phyloP scores from a whole-genome alignment of 495 filamentous ascomycete genomes.

The Thozetella sp. region DNA sequence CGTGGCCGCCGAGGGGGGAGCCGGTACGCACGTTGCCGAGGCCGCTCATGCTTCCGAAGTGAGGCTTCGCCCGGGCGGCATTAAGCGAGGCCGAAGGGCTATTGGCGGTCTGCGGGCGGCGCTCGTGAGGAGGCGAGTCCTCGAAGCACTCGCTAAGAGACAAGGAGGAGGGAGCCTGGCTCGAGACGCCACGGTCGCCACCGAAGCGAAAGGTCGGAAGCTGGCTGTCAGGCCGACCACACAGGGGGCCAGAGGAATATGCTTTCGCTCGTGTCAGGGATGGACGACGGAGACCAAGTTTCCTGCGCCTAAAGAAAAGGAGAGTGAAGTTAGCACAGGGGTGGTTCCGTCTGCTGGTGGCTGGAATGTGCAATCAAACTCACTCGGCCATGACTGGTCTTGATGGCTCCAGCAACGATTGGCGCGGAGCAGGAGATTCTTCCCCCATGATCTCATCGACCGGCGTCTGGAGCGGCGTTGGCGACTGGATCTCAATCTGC shows the following conservation, averaged over 20 bases:
- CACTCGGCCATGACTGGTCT: constrained; percentile 49
- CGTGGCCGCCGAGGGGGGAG: constrained; percentile 70
- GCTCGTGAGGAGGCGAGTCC: constrained; percentile 76
- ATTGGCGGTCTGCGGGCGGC: constrained; percentile 55
- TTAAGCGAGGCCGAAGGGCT: constrained; percentile 54
- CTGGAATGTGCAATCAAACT: constrained; percentile 27
- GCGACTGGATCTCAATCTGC: constrained; percentile 67
- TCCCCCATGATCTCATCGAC: constrained; percentile 44
- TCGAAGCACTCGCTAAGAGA: constrained; percentile 79
- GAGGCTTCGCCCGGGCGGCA: constrained; percentile 60
- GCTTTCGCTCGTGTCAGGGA: constrained; percentile 63
- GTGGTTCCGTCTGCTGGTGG: neutral
- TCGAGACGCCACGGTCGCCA: constrained; percentile 44
- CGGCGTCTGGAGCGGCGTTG: constrained; percentile 56
- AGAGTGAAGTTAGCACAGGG: constrained; percentile 14
- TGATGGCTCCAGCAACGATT: constrained; percentile 55
- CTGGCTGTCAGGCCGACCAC: constrained; percentile 58
- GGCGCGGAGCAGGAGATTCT: constrained; percentile 46
- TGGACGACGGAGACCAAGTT: constrained; percentile 59
- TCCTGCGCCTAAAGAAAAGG: constrained; percentile 50
- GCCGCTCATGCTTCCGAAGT: constrained; percentile 48
- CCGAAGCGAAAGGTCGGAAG: constrained; percentile 78
- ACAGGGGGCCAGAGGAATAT: constrained; percentile 51
- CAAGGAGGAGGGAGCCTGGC: constrained; percentile 54
- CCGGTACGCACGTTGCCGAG: constrained; percentile 59